phyloP scores from a whole-genome alignment of 768 basidiomycete genomes.

The Hortiboletus flavorubellus region DNA sequence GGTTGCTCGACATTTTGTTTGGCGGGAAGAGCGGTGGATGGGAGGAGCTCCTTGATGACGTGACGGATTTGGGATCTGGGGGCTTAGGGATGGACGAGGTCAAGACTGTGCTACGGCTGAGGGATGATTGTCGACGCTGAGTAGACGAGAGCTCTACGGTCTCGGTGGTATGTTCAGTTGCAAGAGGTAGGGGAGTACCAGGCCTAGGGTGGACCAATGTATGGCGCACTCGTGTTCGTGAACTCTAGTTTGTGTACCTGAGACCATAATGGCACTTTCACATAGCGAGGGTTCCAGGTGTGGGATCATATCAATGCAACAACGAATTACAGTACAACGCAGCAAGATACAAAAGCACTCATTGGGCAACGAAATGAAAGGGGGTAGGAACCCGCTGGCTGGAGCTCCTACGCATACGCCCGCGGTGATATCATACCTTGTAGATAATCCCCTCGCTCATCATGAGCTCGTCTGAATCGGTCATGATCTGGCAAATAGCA shows the following conservation, averaged over 20 bases:
- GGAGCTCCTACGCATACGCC: not conserved
- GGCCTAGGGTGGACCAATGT: not conserved
- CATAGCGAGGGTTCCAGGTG: not conserved
- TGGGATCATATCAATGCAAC: not conserved
- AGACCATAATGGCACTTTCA: not conserved
- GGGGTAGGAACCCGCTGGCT: not conserved
- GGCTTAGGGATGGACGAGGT: constrained; percentile 66
- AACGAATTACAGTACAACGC: not conserved
- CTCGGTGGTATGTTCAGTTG: not conserved
- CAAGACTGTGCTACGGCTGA: constrained; percentile 46
- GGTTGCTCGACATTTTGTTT: constrained; percentile 15
- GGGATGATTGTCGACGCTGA: constrained; percentile 36
- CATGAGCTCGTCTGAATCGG: constrained; percentile 72
- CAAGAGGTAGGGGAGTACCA: not conserved
- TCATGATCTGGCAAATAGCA: constrained; percentile 70
- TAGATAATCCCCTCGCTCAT: constrained; percentile 84
- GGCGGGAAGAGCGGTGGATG: constrained; percentile 37
- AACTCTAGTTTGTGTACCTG: not conserved
- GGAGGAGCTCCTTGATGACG: constrained; percentile 45
- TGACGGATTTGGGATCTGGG: constrained; percentile 53
- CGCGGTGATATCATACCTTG: constrained; percentile 52
- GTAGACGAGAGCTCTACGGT: not conserved
- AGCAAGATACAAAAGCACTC: constrained; percentile 1
- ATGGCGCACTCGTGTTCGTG: too few relatives aligned
- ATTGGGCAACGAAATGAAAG: constrained; percentile 2